Evolutionary conservation across 1,139 yeast genomes (phyloP).

Genomic region (Candida tunisiensis): DNA sequence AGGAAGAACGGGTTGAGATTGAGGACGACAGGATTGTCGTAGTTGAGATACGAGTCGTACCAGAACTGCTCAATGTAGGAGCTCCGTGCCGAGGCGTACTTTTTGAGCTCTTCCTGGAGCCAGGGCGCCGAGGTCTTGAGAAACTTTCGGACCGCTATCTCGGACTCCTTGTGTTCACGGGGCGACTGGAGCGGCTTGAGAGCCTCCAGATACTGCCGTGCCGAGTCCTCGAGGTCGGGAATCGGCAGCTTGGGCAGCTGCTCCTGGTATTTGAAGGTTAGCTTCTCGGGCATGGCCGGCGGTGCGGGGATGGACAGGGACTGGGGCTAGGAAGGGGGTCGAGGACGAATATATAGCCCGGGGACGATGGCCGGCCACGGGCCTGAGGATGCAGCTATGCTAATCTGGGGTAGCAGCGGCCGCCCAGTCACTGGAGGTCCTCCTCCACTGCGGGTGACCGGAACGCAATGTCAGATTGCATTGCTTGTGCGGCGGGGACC

Average conservation of each 20-base stretch:
- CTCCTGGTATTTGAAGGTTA: constrained; percentile 41
- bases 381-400: too few species aligned
- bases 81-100: constrained; percentile 45
- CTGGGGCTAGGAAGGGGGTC: too few species aligned
- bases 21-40: constrained; percentile 74
- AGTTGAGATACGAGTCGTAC: constrained; percentile 77
- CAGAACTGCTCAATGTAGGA: constrained; percentile 86
- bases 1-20: constrained; percentile 79
- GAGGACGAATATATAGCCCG: too few species aligned
- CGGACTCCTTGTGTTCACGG: constrained; percentile 45
- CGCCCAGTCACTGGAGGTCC: too few species aligned
- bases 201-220: constrained; percentile 43
- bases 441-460: too few species aligned
- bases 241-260: constrained; percentile 53
- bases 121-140: constrained; percentile 40
- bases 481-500: too few species aligned
- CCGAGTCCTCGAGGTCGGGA: constrained; percentile 53
- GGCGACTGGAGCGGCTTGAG: constrained; percentile 65
- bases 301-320: too few species aligned
- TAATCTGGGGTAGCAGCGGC: too few species aligned
- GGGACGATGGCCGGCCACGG: too few species aligned
- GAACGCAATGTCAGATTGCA: too few species aligned
- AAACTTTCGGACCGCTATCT: constrained; percentile 42
- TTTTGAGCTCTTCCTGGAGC: constrained; percentile 45
- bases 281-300: constrained; percentile 2